Evolutionary conservation across 805 yeast genomes (phyloP), one percentile per base, ranked within the genome.

Genomic region (Candida wancherniae): DNA sequence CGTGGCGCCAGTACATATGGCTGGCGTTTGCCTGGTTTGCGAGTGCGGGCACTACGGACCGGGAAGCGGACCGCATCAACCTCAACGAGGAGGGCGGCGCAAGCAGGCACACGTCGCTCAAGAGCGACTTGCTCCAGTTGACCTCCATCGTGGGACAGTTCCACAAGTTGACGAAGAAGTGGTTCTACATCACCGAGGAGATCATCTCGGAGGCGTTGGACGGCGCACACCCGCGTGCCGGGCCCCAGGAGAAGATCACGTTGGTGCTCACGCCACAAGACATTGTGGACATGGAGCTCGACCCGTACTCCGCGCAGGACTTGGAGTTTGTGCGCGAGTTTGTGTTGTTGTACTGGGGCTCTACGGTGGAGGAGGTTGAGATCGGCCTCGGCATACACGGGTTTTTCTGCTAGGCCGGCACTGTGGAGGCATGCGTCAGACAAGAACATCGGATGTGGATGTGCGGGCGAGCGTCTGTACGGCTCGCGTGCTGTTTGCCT

Each of bases 21-120:
- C 64, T 72, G 32, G 87, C 87, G 1, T 70, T 83, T 36, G 61
- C 82, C 13, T 84, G 92, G 92, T 84, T 90, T 86, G 94, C 94
- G 3, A 71, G 83, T 18, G 90, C 92, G 1, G 94, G 92, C 6
- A 82, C 78, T 11, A 45, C 49, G n/a, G 34, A 34, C 26, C 40
- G 48, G 11, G 32, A 40, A 20, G 45, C 48, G 13, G 42, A 30
- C 25, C 37, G 39, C 11, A 24, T 20, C 23, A 22, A 24, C 18
- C 23, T 33, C 18, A 29, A 26, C 9, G 26, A 20, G 9, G 35
- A 23, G 15, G 42, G 34, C 19, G 34, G 35, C 4, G 4, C 28
- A n/a, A 24, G 27, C 9, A 31, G 31, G 7, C 14, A 26, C 21
- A 15, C 9, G 10, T 23, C 23, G 7, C 9, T 24, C 15, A 29